Percentiles rank a stretch among this genome's conserved stretches.
phyloP scores from a whole-genome alignment of 257 asterid species.

The Anisodus acutangulus region DNA sequence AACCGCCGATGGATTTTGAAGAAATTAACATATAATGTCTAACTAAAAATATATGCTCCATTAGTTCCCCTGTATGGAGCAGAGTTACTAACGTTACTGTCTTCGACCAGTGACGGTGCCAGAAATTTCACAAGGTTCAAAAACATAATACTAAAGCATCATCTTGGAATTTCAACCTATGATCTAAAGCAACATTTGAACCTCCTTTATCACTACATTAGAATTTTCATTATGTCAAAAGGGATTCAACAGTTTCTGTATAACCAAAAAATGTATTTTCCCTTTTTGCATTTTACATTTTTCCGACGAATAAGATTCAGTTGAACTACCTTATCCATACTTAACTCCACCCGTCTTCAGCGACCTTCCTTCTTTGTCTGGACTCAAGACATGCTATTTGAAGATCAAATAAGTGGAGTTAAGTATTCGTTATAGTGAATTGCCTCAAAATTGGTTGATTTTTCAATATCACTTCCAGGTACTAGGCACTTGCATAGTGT shows the following conservation, averaged over 20 bases:
- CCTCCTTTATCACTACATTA: background rate
- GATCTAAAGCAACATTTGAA: background rate
- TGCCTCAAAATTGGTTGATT: background rate
- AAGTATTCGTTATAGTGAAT: background rate
- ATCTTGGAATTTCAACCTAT: background rate
- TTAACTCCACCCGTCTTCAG: background rate
- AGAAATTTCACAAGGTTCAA: no score
- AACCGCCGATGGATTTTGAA: no score
- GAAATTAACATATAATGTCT: no score
- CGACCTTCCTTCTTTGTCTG: background rate
- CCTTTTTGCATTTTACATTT: background rate
- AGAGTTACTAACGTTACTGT: no score
- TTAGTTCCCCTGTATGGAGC: no score
- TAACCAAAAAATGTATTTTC: background rate
- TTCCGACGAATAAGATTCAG: background rate
- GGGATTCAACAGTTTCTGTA: background rate
- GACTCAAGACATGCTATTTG: background rate
- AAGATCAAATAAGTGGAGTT: background rate
- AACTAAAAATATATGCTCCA: no score
- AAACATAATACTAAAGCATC: no score
- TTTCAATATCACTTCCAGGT: slow-evolving; percentile 2
- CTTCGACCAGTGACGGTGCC: no score
- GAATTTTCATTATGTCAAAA: background rate
- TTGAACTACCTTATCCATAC: background rate
- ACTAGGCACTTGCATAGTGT: slow-evolving; percentile 6